phyloP scores from a whole-genome alignment of 345 rosid species.

The Draba incana region DNA sequence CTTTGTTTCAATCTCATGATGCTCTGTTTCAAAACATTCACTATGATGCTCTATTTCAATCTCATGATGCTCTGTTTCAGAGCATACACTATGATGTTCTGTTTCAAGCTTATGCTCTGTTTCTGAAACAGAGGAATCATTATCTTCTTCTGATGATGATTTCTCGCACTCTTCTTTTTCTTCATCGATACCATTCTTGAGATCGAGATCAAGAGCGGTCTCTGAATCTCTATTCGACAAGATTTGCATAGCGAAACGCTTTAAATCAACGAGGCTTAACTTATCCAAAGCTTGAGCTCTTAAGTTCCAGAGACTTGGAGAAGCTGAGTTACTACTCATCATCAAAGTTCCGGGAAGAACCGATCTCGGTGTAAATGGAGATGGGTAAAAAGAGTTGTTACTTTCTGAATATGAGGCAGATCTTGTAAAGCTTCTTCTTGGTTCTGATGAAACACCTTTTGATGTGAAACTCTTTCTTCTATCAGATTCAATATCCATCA shows the following conservation, averaged over 20 bases:
- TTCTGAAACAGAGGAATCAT: conserved; percentile 5
- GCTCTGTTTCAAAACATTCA: too few relatives aligned
- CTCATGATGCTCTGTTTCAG: neutral
- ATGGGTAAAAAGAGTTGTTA: conserved; percentile 41
- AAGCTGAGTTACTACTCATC: conserved; percentile 40
- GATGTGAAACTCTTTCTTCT: conserved; percentile 39
- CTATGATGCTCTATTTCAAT: neutral
- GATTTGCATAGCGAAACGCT: conserved; percentile 55
- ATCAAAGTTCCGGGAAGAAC: conserved; percentile 40
- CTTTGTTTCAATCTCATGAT: neutral
- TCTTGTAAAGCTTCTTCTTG: conserved; percentile 37
- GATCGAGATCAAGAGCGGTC: conserved; percentile 17
- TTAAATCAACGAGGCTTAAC: conserved; percentile 66
- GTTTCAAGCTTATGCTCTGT: conserved; percentile 6
- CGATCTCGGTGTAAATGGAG: conserved; percentile 51
- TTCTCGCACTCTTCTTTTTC: conserved; percentile 27
- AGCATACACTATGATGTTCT: conserved; percentile 1
- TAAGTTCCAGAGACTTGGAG: conserved; percentile 51
- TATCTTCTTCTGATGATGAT: neutral
- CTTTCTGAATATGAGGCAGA: conserved; percentile 48
- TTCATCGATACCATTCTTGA: conserved; percentile 37
- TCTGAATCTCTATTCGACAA: conserved; percentile 43
- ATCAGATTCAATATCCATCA: conserved; percentile 54
- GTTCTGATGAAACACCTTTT: conserved; percentile 27
- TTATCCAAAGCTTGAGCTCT: conserved; percentile 74